Evolutionary conservation across 140 eudicot genomes (phyloP), one percentile per base, ranked within the genome.

Genomic region (Stevia rebaudiana): DNA sequence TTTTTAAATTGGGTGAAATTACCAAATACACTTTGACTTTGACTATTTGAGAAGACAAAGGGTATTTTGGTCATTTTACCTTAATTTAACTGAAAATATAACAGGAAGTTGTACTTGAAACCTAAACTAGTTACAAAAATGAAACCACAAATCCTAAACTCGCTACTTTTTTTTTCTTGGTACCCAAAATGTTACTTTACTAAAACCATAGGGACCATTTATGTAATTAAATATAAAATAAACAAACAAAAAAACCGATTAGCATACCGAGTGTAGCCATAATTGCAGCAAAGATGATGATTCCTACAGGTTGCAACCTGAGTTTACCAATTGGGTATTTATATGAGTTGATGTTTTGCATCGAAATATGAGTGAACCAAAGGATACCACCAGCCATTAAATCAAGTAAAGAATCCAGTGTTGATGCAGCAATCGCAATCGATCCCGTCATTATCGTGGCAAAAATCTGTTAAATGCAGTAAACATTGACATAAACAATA

Each of bases 191-290:
- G n/a, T n/a, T n/a, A n/a, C n/a, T n/a, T n/a, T n/a, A n/a, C n/a
- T n/a, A n/a, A n/a, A n/a, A n/a, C n/a, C n/a, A n/a, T n/a, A n/a
- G n/a, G n/a, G n/a, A n/a, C n/a, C n/a, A n/a, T n/a, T n/a, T n/a
- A n/a, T n/a, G n/a, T n/a, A n/a, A n/a, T n/a, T n/a, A n/a, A n/a
- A n/a, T n/a, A n/a, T n/a, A n/a, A n/a, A n/a, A n/a, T n/a, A n/a
- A n/a, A n/a, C n/a, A n/a, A 19, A 61, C 24, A 18, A 16, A 52
- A 19, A 13, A 0, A 7, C 4, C 40, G 11, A 11, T 36, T 9
- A 12, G 74, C 84, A 25, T 81, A 88, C 98, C 96, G 16, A 92
- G 89, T 72, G 98, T 92, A 57, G 98, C 98, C 98, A 92, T 92
- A 13, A 92, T 72, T 48, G 98, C 98, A 60, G 99, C 95, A 67